A percentile compares a stretch with the other conserved stretches of the same genome.
Evolutionary conservation across 2,329 filamentous ascomycete species (phyloP).

Genomic region (Torrubiella hemipterigena): DNA sequence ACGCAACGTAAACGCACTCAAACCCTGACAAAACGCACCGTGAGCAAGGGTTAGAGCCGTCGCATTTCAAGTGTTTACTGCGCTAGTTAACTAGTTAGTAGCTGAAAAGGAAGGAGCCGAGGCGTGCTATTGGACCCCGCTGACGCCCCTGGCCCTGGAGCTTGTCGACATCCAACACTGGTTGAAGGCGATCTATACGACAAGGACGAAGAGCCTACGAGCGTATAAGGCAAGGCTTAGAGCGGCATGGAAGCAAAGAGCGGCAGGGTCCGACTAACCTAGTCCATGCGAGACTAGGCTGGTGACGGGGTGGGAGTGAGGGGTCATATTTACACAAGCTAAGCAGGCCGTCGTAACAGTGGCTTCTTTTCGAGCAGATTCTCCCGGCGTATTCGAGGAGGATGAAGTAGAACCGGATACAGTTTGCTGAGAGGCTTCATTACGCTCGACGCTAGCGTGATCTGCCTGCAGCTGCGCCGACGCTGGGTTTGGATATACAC

Average conservation of each 20-base stretch:
- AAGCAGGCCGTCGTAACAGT: slow-evolving; percentile 40
- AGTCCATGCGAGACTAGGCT: no score
- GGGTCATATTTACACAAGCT: slow-evolving; percentile 35
- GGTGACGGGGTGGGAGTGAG: slow-evolving; percentile 1
- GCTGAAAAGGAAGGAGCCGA: background rate
- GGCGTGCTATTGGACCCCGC: no score
- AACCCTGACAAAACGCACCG: slow-evolving; percentile 48
- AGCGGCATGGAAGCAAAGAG: no score
- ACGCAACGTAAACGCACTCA: slow-evolving; percentile 61
- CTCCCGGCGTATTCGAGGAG: slow-evolving; percentile 10
- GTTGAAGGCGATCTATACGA: no score
- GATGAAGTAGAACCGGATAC: slow-evolving; percentile 10
- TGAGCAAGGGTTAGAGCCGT: slow-evolving; percentile 56
- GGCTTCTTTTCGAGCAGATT: slow-evolving; percentile 14
- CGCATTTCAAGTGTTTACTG: slow-evolving; percentile 63
- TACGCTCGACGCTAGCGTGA: no score
- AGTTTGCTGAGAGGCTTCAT: background rate
- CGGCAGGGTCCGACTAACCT: no score
- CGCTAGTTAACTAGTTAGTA: slow-evolving; percentile 24
- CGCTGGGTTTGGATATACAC: no score
- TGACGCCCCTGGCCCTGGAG: no score
- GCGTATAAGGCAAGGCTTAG: no score
- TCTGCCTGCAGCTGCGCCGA: no score
- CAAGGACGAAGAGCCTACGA: no score
- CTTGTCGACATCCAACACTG: no score